A percentile compares a stretch with the other conserved stretches of the same genome.
These are phyloP conservation scores for Trametes coccinea DNA, from an alignment of 768 basidiomycete species.

Conservation along the genomic window DNA sequence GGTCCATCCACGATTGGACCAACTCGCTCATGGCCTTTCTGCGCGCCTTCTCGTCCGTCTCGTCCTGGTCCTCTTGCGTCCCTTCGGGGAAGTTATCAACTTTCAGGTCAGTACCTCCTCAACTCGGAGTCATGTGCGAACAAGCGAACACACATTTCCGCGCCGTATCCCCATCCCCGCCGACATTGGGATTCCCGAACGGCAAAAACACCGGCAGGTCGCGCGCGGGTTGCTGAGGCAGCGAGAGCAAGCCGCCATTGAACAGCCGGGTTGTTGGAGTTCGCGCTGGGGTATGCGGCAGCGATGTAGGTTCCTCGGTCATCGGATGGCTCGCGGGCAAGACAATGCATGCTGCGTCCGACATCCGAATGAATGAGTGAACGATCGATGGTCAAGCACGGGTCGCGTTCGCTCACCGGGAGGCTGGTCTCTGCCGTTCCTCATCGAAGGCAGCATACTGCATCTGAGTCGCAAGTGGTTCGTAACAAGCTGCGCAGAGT, in stretches of 20 bases:
- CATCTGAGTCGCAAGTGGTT: too few relatives aligned
- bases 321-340: neutral
- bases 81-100: constrained; percentile 25
- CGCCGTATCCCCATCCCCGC: neutral
- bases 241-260: neutral
- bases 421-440: too few relatives aligned
- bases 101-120: too few relatives aligned
- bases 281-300: neutral
- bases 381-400: too few relatives aligned
- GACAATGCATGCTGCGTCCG: neutral
- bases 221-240: neutral
- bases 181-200: neutral
- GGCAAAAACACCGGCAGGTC: constrained; percentile 1
- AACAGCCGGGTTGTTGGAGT: constrained; percentile 1
- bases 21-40: constrained; percentile 50
- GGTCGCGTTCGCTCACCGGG: neutral
- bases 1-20: constrained; percentile 62
- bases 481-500: too few relatives aligned
- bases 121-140: too few relatives aligned
- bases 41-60: constrained; percentile 46
- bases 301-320: constrained; percentile 6
- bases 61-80: constrained; percentile 52
- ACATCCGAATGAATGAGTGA: too few relatives aligned
- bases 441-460: too few relatives aligned
- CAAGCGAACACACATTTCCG: too few relatives aligned